Conservation (phyloP, 2,329 filamentous ascomycete genomes). For the Diaporthe humulicola region DNA sequence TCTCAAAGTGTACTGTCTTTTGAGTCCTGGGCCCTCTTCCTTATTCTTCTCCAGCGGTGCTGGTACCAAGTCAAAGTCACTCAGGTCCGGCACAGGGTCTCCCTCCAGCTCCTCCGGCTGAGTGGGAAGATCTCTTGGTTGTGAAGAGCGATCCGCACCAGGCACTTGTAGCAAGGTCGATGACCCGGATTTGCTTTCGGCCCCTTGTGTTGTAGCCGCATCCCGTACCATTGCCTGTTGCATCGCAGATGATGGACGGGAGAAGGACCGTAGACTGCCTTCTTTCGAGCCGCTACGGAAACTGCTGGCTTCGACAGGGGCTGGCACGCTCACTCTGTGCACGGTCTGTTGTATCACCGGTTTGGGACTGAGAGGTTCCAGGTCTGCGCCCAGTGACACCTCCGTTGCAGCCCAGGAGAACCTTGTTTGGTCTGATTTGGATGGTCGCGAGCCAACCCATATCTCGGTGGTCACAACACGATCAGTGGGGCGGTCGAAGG, state of each 20-base stretch:
- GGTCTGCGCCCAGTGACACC: background rate
- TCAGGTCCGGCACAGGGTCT: background rate
- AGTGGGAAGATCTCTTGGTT: background rate
- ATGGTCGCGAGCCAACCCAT: background rate
- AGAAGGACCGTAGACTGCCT: background rate
- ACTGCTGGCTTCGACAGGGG: slow-evolving; percentile 11
- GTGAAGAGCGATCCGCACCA: background rate
- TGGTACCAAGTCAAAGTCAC: background rate
- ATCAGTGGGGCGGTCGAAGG: background rate
- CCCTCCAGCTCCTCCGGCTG: background rate
- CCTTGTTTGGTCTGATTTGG: background rate
- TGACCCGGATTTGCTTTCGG: background rate
- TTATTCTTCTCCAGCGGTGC: background rate
- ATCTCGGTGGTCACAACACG: background rate
- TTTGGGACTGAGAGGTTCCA: slow-evolving; percentile 13
- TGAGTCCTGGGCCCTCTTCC: background rate
- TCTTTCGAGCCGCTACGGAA: background rate
- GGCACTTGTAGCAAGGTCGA: background rate
- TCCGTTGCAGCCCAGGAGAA: slow-evolving; percentile 1
- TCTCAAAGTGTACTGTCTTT: background rate
- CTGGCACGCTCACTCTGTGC: slow-evolving; percentile 1
- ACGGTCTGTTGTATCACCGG: slow-evolving; percentile 23
- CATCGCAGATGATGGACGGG: background rate
- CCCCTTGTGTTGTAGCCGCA: background rate
- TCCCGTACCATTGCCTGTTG: background rate